These are phyloP conservation scores for Phaffomyces opuntiae DNA, from an alignment of 805 yeast species.

Conservation along the genomic window DNA sequence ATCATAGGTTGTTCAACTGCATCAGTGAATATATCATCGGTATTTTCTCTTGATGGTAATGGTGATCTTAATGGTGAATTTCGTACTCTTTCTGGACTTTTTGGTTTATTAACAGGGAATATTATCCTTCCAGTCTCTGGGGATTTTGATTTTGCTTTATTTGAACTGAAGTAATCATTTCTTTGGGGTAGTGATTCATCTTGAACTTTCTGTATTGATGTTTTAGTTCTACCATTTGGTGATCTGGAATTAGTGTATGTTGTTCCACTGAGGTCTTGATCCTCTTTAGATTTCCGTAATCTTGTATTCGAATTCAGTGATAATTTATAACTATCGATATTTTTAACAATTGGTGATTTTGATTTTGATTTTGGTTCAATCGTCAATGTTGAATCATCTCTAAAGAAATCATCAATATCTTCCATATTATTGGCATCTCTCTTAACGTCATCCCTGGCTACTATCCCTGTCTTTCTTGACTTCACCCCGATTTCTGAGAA, in stretches of 20 bases:
- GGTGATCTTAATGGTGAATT: constrained; percentile 13
- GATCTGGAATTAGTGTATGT: neutral
- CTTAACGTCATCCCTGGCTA: constrained; percentile 37
- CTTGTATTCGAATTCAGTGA: neutral
- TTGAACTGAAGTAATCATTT: no score
- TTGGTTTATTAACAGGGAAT: constrained; percentile 4
- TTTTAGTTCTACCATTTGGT: neutral
- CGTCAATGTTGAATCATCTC: constrained; percentile 34
- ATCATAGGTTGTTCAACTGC: constrained; percentile 15
- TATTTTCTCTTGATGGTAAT: constrained; percentile 7
- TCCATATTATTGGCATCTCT: constrained; percentile 61
- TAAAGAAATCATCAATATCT: constrained; percentile 61
- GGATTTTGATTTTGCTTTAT: no score
- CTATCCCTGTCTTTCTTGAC: constrained; percentile 62
- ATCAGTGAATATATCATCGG: constrained; percentile 16
- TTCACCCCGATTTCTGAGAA: constrained; percentile 45
- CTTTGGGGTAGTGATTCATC: no score
- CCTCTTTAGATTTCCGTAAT: no score
- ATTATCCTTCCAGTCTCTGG: constrained; percentile 8
- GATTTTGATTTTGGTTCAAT: no score
- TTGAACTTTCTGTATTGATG: no score
- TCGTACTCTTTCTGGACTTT: neutral
- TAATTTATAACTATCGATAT: neutral
- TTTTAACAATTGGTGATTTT: neutral
- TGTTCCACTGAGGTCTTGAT: neutral